These are phyloP conservation scores for Amanita muscaria DNA, from an alignment of 768 basidiomycete genomes.

Conservation along the genomic window DNA sequence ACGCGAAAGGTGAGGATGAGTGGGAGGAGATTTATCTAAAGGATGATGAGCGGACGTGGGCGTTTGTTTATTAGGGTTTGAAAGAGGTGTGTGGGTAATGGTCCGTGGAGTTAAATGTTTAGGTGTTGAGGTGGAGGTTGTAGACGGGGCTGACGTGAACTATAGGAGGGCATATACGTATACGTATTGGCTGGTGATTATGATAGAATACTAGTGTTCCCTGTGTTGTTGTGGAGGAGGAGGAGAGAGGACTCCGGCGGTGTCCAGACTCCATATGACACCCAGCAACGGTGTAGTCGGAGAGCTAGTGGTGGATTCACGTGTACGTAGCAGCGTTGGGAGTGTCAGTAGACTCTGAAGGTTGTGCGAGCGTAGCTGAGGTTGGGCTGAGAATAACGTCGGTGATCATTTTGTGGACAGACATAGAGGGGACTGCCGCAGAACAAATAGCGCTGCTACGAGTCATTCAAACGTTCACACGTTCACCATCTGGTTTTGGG, in stretches of 20 bases:
- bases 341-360: conserved; percentile 22
- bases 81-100: not conserved
- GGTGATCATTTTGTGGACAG: conserved; percentile 21
- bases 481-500: no score
- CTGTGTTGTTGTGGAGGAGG: not conserved
- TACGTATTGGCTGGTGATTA: not conserved
- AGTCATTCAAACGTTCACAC: no score
- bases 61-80: conserved; percentile 13
- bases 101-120: no score
- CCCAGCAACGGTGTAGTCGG: conserved; percentile 39
- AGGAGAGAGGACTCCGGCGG: no score
- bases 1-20: conserved; percentile 34
- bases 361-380: conserved; percentile 30
- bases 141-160: no score
- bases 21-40: conserved; percentile 8
- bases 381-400: conserved; percentile 24
- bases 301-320: no score
- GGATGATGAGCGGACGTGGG: conserved; percentile 27
- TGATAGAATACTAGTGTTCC: not conserved
- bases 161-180: no score
- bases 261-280: no score
- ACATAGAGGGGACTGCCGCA: no score
- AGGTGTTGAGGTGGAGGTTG: no score
- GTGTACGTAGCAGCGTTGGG: no score
- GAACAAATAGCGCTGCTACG: no score